Evolutionary conservation across 2,329 filamentous ascomycete species (phyloP), one percentile per base, ranked within the genome.

Genomic region (Septoria linicola): DNA sequence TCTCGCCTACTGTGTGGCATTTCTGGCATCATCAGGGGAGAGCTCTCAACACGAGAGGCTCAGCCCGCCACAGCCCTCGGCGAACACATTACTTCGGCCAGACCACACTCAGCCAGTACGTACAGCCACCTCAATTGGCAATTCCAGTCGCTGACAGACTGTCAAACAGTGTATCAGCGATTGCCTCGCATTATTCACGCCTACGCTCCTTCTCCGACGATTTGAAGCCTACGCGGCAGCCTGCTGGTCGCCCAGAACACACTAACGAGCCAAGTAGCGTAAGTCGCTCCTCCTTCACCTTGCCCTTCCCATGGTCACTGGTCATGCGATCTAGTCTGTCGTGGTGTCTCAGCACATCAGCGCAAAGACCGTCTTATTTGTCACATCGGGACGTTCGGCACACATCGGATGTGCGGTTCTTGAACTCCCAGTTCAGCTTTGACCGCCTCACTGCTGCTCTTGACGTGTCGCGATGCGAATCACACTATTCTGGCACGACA

Each of bases 211-310:
- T 49, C 41, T 59, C 56, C 35, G 43, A 54, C 16, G 25, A 45
- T 6, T 49, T 41, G 19, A 51, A 42, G 47, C 20, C 50, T 47
- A 52, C 51, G 36, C 55, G 40, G 49, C 52, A 41, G 23, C 30
- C 46, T 19, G 21, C 48, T 4, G 37, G 14, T 25, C 32, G 45
- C 35, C 44, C 41, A 41, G 41, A 23, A 25, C n/a, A 47, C 41
- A 51, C 39, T 30, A 50, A 59, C 52, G 50, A 21, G 48, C 25
- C 50, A 42, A 51, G 51, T 47, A 55, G 48, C 51, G 56, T 59
- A 56, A 56, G 56, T 59, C 25, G 35, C 23, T 35, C 37, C 25
- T 14, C 23, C 23, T 27, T 50, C 40, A 32, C 50, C 47, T 36
- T 42, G 27, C 47, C n/a, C n/a, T n/a, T 21, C 36, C 40, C 46